Percentiles rank a stretch among this genome's conserved stretches.
These are phyloP conservation scores for Tolypocladium sp. DNA, from an alignment of 2,329 filamentous ascomycete genomes.

Conservation along the genomic window DNA sequence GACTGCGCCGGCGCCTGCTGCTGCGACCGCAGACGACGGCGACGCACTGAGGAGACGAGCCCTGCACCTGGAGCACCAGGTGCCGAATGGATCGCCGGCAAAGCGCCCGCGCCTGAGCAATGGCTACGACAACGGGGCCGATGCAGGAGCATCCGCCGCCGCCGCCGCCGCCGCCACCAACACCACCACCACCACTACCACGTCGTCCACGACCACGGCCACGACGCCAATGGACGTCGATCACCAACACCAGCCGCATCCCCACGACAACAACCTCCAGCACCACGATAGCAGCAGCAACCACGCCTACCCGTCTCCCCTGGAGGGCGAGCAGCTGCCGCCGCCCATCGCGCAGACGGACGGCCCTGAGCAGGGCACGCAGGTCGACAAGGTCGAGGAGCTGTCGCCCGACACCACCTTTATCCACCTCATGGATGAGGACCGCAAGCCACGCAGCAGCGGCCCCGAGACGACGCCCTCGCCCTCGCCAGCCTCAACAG, in stretches of 20 bases:
- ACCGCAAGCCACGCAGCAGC: slow-evolving; percentile 11
- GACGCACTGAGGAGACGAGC: slow-evolving; percentile 41
- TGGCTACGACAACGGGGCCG: slow-evolving; percentile 48
- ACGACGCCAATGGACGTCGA: slow-evolving; percentile 54
- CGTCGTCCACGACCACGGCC: slow-evolving; percentile 17
- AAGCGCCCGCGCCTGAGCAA: slow-evolving; percentile 54
- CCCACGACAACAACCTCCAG: slow-evolving; percentile 16
- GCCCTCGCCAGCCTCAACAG: slow-evolving; percentile 27
- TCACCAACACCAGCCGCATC: slow-evolving; percentile 23
- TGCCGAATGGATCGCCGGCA: slow-evolving; percentile 45
- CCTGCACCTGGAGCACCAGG: slow-evolving; percentile 26
- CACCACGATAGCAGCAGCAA: slow-evolving; percentile 30
- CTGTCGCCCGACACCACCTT: slow-evolving; percentile 51
- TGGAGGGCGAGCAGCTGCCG: slow-evolving; percentile 46
- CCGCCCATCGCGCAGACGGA: slow-evolving; percentile 47
- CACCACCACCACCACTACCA: slow-evolving; percentile 36
- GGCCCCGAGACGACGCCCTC: slow-evolving; percentile 24
- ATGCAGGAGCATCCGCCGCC: slow-evolving; percentile 20
- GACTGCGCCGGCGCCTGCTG: not conserved
- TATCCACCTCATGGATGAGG: slow-evolving; percentile 43
- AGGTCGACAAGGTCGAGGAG: slow-evolving; percentile 55
- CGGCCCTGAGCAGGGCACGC: slow-evolving; percentile 54
- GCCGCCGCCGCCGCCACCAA: slow-evolving; percentile 21
- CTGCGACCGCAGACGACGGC: slow-evolving; percentile 19
- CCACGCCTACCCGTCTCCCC: slow-evolving; percentile 57